Conservation (phyloP, 225 moss, liverwort and hornwort species). For the Pleurozium schreberi region DNA sequence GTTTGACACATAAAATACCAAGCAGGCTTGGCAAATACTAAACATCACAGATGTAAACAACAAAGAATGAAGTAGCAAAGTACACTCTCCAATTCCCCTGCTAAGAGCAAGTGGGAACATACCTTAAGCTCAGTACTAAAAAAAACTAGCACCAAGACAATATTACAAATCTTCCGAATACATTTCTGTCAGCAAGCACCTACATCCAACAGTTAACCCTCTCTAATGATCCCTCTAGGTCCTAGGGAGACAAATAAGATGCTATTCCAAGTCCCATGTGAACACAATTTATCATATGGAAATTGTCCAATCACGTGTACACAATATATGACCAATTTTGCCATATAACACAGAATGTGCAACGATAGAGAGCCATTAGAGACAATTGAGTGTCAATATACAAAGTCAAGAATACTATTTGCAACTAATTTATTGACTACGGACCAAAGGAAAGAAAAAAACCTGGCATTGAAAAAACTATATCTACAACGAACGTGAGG, state of each 20-base stretch:
- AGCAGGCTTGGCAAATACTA: neutral
- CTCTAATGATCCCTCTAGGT: neutral
- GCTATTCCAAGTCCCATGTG: neutral
- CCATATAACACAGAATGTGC: neutral
- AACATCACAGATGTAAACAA: neutral
- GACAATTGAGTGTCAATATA: neutral
- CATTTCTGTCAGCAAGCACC: neutral
- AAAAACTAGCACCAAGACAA: neutral
- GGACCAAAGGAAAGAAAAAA: neutral
- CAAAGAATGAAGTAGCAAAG: neutral
- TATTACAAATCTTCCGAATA: neutral
- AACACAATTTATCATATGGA: neutral
- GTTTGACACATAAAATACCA: neutral
- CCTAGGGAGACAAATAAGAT: neutral
- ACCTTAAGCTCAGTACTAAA: neutral
- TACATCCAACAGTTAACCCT: neutral
- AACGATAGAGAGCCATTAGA: neutral
- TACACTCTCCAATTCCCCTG: neutral
- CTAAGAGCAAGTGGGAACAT: neutral
- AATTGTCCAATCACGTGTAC: neutral
- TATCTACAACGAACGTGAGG: neutral
- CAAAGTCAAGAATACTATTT: neutral
- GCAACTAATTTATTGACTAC: neutral
- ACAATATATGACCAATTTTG: too few species aligned
- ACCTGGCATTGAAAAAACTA: neutral